Base-by-base conservation (phyloP, 768 basidiomycete species). In the Cubamyces lactineus region DNA sequence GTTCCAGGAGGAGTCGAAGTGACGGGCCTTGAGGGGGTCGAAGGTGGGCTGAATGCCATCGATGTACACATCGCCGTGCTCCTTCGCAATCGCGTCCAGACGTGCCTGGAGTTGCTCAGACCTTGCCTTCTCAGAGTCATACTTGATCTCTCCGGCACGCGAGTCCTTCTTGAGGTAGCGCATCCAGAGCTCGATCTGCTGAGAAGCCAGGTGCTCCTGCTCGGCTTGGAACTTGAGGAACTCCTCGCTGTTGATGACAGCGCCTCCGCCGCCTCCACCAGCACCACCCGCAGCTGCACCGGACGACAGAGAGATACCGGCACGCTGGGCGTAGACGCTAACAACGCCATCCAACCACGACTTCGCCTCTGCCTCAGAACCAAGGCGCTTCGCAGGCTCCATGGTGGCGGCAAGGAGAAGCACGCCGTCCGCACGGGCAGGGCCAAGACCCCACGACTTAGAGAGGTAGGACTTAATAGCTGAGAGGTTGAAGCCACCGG, bases 1-100 rank as follows among this genome's bases (percentile, higher is more conserved):
- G 73, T 99, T 99, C 97, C 96, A 99, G 6, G 91, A 94, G 2
- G 96, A 98, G 73, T 98, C 96, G 80, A 99, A 98, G 72, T 90
- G 95, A 48, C 97, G 92, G 13, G 96, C 97, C 77, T 99, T 98
- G 70, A 98, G 81, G 2, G 92, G 88, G 71, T 96, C 93, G 76
- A 99, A 99, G 60, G 85, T 82, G 11, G 97, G 97, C 71, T 96
- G 91, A 63, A 98, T 96, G 46, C 97, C 97, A 34, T 96, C 89
- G 62, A 98, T 80, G 76, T 99, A 99, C 0, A 81, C 74, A 59
- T 98, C 96, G 28, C 97, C 97, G 67, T 99, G 97, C 72, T 99
- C 97, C 64, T 86, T 83, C 47, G 85, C 79, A 72, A 99, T 94
- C 62, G 86, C 86, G 72, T 98, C 97, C 51, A 99, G 82, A 69